Base-by-base conservation (phyloP, 208 protist species). In the Tritrichomonas musculus region DNA sequence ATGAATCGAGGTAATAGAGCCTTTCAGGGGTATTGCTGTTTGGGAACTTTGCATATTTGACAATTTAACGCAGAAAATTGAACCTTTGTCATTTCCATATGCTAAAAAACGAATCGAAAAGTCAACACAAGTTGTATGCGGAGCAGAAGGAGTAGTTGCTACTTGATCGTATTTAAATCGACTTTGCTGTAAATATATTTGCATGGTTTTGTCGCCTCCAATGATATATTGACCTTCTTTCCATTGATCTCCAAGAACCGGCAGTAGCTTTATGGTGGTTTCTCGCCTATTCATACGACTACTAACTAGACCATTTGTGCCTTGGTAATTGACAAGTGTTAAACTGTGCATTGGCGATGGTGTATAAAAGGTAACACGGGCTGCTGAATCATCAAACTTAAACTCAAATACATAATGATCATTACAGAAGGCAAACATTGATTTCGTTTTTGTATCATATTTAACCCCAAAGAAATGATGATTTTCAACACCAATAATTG, bases 371-470 rank as follows among this genome's bases (percentile, higher is more conserved):
- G 77, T 88, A 13, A 88, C 77, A 44, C 47, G 44, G 1, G 77
- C 20, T 39, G 77, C 77, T 30, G 47, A 53, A 57, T 44, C 41
- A n/a, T 88, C 77, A 49, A 53, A 88, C 25, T 53, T 1, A 57
- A 57, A 88, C 39, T 33, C 47, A 88, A 88, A 49, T 39, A 88
- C n/a, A 88, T 88, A 88, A 39, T 88, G 77, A n/a, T 88, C 77
- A 88, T 88, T 88, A 49, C 44, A 60, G 17, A 88, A 57, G 25
- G 47, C 9, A 57, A 53, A 57, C 77, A 88, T 88, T 33, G 14
- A 39, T 55, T 14, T 20, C 39, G 41, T 33, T 39, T 88, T 20
- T 36, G 1, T 33, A 57, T 88, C 47, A 49, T 53, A 88, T 39
- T 88, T 20, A 36, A 88, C 77, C n/a, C 47, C 47, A 60, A 57